Evolutionary conservation across 164 flowering plant species (phyloP), one percentile per base, ranked within the genome.

Genomic region (Vitis labrusca): DNA sequence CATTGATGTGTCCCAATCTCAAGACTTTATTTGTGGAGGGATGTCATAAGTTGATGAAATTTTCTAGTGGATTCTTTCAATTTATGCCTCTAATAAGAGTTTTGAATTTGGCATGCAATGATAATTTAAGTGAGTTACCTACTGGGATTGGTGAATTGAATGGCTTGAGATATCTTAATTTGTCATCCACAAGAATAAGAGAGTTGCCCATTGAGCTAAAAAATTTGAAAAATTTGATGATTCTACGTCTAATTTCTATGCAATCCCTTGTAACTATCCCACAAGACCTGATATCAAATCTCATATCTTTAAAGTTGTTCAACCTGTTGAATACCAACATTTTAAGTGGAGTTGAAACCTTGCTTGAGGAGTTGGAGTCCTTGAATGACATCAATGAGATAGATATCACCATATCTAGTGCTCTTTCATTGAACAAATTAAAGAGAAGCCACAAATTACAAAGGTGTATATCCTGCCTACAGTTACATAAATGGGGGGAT

Each of bases 191-290:
- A 10, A 8, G 27, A 0, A 50, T 74, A 56, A 15, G 3, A 23
- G 23, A 58, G 12, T 15, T 74, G 37, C 77, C 72, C 12, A 15
- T 16, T 2, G 61, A 53, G 49, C 37, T 74, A 10, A 61, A 58
- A 8, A 52, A 13, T 0, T 53, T 74, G 64, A 19, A 8, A 23
- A 64, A 74, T 7, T 49, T 74, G 12, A 69, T 59, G 14, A 59
- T 48, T 56, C 30, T 57, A 27, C 68, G 44, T 59, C 9, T 68
- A 12, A n/a, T n/a, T n/a, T n/a, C n/a, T n/a, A n/a, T 30, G 3
- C 0, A 0, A 1, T 10, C 29, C 2, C 53, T 10, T 8, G 0
- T 0, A 1, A 14, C 0, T 7, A 50, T 69, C 14, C 64, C 72
- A 8, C 10, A 29, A 17, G 2, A 27, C 11, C 0, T 69, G 32